A percentile compares a stretch with the other conserved stretches of the same genome.
Conservation (phyloP, 768 basidiomycete species). For the Phanerodontia chrysosporium region DNA sequence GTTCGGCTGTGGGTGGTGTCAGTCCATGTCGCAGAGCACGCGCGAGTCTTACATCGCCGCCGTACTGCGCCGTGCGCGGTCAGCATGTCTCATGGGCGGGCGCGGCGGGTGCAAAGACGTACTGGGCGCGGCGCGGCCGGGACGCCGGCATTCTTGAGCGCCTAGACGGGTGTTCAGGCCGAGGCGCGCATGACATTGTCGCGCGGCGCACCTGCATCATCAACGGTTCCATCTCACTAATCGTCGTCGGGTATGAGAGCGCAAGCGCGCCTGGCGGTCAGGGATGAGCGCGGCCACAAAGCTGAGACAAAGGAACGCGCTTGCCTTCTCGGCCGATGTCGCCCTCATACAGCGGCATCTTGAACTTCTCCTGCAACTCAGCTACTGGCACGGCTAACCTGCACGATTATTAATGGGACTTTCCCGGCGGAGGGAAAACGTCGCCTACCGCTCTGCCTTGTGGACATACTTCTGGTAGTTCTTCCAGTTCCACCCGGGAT, state of each 20-base stretch:
- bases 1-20: slow-evolving; percentile 13
- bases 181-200: not conserved
- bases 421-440: too few species aligned
- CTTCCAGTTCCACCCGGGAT: slow-evolving; percentile 26
- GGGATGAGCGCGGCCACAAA: not conserved
- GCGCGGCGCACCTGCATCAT: not conserved
- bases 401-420: not conserved
- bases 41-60: slow-evolving; percentile 17
- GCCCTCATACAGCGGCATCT: slow-evolving; percentile 13
- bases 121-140: slow-evolving; percentile 13
- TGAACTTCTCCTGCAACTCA: slow-evolving; percentile 4
- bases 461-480: slow-evolving; percentile 19
- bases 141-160: not conserved
- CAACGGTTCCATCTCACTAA: not conserved
- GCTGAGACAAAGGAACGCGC: not conserved
- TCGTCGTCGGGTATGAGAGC: not conserved
- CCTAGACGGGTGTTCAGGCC: not conserved
- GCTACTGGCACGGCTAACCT: slow-evolving; percentile 16
- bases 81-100: not conserved
- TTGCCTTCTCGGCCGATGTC: slow-evolving; percentile 8
- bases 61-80: slow-evolving; percentile 11
- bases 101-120: not conserved
- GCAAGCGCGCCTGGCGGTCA: not conserved
- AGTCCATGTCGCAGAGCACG: too few species aligned
- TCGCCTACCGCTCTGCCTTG: slow-evolving; percentile 18